These are phyloP conservation scores for Leccinum subtestaceum DNA, from an alignment of 768 basidiomycete genomes.

Conservation along the genomic window DNA sequence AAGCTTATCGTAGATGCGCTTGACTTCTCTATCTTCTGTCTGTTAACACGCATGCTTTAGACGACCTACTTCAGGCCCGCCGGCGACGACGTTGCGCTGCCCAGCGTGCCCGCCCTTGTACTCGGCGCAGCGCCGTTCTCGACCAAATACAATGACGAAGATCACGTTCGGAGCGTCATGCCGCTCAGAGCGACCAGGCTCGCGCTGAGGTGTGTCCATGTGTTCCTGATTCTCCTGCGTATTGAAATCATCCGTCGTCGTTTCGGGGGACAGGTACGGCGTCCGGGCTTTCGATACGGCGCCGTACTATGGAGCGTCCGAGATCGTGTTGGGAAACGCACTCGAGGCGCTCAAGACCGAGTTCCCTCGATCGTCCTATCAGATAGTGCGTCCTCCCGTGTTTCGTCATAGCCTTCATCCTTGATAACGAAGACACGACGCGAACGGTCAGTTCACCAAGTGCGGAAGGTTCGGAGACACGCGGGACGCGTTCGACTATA, in stretches of 20 bases:
- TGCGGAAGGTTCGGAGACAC: constrained; percentile 70
- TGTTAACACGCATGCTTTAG: constrained; percentile 23
- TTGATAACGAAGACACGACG: no score
- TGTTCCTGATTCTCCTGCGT: background rate
- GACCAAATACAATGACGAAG: constrained; percentile 60
- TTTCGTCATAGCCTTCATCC: no score
- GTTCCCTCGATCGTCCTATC: constrained; percentile 77
- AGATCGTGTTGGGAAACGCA: constrained; percentile 69
- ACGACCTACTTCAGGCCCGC: constrained; percentile 30
- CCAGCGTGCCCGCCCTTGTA: constrained; percentile 49
- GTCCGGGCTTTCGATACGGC: constrained; percentile 81
- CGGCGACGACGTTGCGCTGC: constrained; percentile 25
- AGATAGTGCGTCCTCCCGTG: constrained; percentile 46
- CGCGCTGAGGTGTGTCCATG: constrained; percentile 60
- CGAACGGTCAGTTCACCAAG: constrained; percentile 66
- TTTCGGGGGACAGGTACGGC: constrained; percentile 57
- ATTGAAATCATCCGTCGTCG: background rate
- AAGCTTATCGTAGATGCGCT: constrained; percentile 34
- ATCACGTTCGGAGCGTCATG: constrained; percentile 49
- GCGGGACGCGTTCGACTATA: constrained; percentile 66
- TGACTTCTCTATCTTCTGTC: background rate
- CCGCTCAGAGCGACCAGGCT: constrained; percentile 70
- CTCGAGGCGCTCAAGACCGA: constrained; percentile 57
- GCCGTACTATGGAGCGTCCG: constrained; percentile 77
- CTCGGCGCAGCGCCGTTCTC: constrained; percentile 76